These are phyloP conservation scores for Salix udensis DNA, from an alignment of 345 rosid species.

Conservation along the genomic window DNA sequence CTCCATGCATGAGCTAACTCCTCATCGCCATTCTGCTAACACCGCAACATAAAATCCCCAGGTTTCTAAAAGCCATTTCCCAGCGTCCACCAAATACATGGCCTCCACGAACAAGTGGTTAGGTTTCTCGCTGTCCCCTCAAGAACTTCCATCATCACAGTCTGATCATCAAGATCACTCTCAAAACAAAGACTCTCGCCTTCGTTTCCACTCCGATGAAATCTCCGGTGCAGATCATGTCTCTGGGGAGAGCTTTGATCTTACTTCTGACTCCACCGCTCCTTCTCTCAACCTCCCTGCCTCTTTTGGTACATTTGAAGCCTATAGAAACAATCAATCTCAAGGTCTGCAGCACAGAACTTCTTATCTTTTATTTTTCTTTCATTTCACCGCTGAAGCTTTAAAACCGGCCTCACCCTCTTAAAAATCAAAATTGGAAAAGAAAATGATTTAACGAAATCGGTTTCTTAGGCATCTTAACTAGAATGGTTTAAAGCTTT, in stretches of 20 bases:
- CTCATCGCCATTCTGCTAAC: not conserved
- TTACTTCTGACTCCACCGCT: conserved; percentile 37
- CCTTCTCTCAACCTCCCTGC: conserved; percentile 41
- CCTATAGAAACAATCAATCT: conserved; percentile 54
- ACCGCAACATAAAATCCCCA: not conserved
- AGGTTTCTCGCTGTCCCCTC: conserved; percentile 27
- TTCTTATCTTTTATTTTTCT: not conserved
- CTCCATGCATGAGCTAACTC: conserved; percentile 28
- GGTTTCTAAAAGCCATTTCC: not conserved
- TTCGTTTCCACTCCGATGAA: conserved; percentile 17
- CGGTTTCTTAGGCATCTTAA: not conserved
- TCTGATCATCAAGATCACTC: conserved; percentile 16
- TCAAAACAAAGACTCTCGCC: conserved; percentile 22
- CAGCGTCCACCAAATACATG: not conserved
- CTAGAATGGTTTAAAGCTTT: not conserved
- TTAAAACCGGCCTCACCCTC: conserved; percentile 25
- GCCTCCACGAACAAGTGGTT: conserved; percentile 31
- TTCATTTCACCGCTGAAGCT: not conserved
- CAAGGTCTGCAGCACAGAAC: conserved; percentile 42
- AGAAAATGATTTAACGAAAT: not conserved
- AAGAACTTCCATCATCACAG: conserved; percentile 13
- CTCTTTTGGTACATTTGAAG: conserved; percentile 58
- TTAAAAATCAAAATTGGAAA: too few species aligned
- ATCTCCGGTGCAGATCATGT: conserved; percentile 19
- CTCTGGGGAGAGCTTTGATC: conserved; percentile 52